phyloP scores from a whole-genome alignment of 768 basidiomycete genomes.

The Collybia sp. region DNA sequence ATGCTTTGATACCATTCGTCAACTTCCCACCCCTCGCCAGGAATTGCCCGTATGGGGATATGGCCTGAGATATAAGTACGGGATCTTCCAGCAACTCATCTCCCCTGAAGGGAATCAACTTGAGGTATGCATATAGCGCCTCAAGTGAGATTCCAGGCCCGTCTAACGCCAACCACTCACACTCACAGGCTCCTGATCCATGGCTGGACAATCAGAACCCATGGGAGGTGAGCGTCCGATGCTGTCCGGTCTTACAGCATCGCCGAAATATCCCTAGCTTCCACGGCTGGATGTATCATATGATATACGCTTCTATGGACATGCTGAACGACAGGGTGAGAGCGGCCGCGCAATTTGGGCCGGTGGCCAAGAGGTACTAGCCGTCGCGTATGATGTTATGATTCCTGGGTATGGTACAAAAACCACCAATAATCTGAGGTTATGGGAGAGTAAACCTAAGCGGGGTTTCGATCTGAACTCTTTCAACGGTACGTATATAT shows the following conservation, averaged over 20 bases:
- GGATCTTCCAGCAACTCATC: slow-evolving; percentile 94
- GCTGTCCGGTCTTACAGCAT: not conserved
- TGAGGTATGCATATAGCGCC: slow-evolving; percentile 34
- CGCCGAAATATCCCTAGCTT: slow-evolving; percentile 26
- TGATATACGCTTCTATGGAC: slow-evolving; percentile 87
- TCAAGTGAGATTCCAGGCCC: not conserved
- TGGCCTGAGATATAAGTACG: slow-evolving; percentile 88
- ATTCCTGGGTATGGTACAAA: slow-evolving; percentile 83
- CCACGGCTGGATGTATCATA: slow-evolving; percentile 81
- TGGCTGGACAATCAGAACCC: slow-evolving; percentile 88
- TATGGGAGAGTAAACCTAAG: slow-evolving; percentile 85
- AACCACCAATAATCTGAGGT: slow-evolving; percentile 86
- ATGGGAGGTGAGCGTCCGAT: slow-evolving; percentile 52
- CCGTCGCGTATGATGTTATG: slow-evolving; percentile 92
- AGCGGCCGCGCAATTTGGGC: slow-evolving; percentile 66
- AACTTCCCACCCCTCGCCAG: slow-evolving; percentile 14
- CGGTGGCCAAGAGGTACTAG: slow-evolving; percentile 92
- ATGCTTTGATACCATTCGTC: slow-evolving; percentile 43
- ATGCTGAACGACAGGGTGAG: slow-evolving; percentile 62
- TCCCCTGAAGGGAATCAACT: slow-evolving; percentile 79
- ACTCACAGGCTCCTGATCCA: slow-evolving; percentile 73
- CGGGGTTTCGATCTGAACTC: slow-evolving; percentile 90
- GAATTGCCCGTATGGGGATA: slow-evolving; percentile 96
- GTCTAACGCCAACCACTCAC: not conserved
- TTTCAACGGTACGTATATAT: slow-evolving; percentile 70